A percentile compares a stretch with the other conserved stretches of the same genome.
Conservation (phyloP, 164 flowering plant species). For the Berberis vulgaris region DNA sequence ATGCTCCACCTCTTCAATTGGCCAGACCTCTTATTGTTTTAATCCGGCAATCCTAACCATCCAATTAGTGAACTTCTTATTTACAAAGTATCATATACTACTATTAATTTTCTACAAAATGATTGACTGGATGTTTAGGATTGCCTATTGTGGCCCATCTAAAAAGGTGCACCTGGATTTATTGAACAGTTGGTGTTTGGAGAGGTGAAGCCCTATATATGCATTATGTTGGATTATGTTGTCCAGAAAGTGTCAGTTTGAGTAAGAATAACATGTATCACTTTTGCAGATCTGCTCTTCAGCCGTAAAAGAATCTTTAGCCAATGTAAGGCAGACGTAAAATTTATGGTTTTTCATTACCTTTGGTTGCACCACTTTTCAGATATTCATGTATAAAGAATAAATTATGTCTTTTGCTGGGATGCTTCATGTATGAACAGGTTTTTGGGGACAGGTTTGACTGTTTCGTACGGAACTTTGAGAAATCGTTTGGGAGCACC, state of each 20-base stretch:
- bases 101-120: background rate
- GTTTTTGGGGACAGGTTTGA: conserved; percentile 71
- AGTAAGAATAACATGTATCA: background rate
- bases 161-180: background rate
- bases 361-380: conserved; percentile 16
- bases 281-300: conserved; percentile 62
- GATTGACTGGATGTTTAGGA: conserved; percentile 6
- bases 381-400: conserved; percentile 2
- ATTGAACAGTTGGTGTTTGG: conserved; percentile 1
- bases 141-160: conserved; percentile 6
- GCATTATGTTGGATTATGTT: background rate
- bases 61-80: background rate
- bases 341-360: conserved; percentile 15
- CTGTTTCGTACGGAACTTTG: conserved; percentile 59
- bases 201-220: background rate
- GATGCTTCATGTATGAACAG: conserved; percentile 28
- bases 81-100: background rate
- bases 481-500: conserved; percentile 72
- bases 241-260: background rate
- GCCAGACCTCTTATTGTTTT: background rate
- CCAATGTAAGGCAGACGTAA: conserved; percentile 61
- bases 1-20: background rate
- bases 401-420: conserved; percentile 10
- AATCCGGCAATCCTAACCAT: conserved; percentile 1
- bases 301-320: conserved; percentile 74